Conservation (phyloP, 257 asterid genomes). For the Cordia subcordata region DNA sequence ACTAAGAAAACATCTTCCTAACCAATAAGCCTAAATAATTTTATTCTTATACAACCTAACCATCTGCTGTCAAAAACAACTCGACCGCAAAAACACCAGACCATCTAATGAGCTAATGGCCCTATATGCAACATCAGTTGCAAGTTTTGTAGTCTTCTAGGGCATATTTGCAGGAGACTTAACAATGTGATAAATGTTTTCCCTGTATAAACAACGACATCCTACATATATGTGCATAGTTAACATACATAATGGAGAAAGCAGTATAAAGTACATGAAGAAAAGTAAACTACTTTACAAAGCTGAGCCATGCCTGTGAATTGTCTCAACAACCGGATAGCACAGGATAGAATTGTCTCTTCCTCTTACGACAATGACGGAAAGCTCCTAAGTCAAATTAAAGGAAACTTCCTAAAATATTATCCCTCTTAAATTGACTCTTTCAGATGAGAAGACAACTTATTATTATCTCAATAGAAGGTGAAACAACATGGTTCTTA, state of each 20-base stretch:
- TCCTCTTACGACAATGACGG: constrained; percentile 94
- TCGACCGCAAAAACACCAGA: constrained; percentile 90
- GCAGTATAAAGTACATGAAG: not conserved
- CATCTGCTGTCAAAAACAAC: constrained; percentile 84
- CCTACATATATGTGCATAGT: not conserved
- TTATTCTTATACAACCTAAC: constrained; percentile 51
- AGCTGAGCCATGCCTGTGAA: constrained; percentile 54
- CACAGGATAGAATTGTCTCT: constrained; percentile 56
- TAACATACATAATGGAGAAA: not conserved
- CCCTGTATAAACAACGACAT: constrained; percentile 35
- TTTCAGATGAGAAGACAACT: not conserved
- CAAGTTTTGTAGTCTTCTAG: constrained; percentile 69
- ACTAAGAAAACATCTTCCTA: not conserved
- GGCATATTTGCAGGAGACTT: constrained; percentile 87
- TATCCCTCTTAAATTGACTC: not conserved
- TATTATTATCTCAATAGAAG: too few species aligned
- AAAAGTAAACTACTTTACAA: not conserved
- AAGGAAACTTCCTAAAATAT: not conserved
- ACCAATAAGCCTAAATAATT: not conserved
- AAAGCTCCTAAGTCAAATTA: constrained; percentile 61
- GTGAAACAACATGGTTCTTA: too few species aligned
- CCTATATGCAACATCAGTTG: constrained; percentile 71
- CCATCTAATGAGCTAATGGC: constrained; percentile 94
- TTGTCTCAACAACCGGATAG: constrained; percentile 90
- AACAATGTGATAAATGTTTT: constrained; percentile 90